Evolutionary conservation across 2,329 filamentous ascomycete genomes (phyloP).

Genomic region (Aspergillus aculeatus): DNA sequence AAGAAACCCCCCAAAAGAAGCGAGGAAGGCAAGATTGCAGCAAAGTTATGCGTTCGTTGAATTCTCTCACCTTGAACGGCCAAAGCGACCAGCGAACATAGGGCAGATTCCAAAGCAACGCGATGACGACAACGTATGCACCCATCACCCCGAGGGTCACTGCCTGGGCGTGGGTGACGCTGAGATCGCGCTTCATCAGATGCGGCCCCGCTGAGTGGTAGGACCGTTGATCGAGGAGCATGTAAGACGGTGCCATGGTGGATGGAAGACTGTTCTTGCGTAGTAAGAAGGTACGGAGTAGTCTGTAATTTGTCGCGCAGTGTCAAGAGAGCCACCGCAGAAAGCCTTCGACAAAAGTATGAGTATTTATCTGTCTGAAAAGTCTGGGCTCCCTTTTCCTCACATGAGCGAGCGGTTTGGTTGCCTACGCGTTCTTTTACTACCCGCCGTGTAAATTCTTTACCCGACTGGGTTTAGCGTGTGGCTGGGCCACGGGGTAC

Average conservation of each 20-base stretch:
- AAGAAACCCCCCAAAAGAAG: too few relatives aligned
- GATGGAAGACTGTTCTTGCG: background rate
- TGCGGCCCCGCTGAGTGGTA: slow-evolving; percentile 25
- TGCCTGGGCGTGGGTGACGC: slow-evolving; percentile 65
- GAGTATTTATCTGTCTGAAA: background rate
- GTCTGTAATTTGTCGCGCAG: background rate
- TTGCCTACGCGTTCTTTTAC: slow-evolving; percentile 19
- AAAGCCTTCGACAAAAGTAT: too few relatives aligned
- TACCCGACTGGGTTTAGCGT: slow-evolving; percentile 12
- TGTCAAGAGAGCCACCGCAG: too few relatives aligned
- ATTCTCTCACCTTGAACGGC: slow-evolving; percentile 68
- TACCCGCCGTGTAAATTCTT: slow-evolving; percentile 19
- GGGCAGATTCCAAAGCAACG: slow-evolving; percentile 75
- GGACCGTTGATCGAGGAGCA: slow-evolving; percentile 21
- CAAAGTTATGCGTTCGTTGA: too few relatives aligned
- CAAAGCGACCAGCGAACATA: slow-evolving; percentile 72
- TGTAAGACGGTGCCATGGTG: slow-evolving; percentile 31
- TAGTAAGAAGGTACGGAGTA: background rate
- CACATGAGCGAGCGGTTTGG: slow-evolving; percentile 9
- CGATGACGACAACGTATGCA: slow-evolving; percentile 70
- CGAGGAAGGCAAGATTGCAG: too few relatives aligned
- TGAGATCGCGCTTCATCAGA: slow-evolving; percentile 55
- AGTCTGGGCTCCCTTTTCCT: background rate
- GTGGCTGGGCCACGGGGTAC: slow-evolving; percentile 14
- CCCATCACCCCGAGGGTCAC: slow-evolving; percentile 70